phyloP scores from a whole-genome alignment of 192 early-diverging fungal genomes.

The Coemansia sp. region DNA sequence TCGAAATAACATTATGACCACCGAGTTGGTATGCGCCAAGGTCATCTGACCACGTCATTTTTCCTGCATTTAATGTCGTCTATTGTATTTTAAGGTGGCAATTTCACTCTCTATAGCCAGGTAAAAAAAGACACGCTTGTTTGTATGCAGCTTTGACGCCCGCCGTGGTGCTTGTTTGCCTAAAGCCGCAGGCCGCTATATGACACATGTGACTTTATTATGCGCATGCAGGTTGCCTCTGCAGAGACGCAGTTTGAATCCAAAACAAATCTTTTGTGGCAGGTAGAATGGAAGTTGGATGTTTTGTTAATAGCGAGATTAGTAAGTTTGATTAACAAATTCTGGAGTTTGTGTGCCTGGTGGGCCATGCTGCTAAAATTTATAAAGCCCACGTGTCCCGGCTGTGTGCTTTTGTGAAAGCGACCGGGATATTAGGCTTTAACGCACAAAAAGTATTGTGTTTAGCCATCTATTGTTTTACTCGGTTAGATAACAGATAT shows the following conservation, averaged over 20 bases:
- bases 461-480: background rate
- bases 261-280: background rate
- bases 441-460: background rate
- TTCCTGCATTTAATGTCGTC: background rate
- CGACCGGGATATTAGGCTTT: too few species aligned
- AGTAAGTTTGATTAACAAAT: too few species aligned
- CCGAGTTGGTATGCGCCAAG: background rate
- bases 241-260: background rate
- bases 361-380: too few species aligned
- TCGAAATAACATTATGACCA: background rate
- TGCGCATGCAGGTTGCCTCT: background rate
- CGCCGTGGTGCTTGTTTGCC: background rate
- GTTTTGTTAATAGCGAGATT: too few species aligned
- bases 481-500: background rate
- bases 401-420: too few species aligned
- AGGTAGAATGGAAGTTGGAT: too few species aligned
- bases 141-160: background rate
- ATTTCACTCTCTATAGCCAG: too few species aligned
- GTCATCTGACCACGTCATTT: background rate
- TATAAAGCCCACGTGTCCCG: too few species aligned
- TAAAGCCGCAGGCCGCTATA: background rate
- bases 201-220: background rate
- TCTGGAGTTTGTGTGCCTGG: too few species aligned
- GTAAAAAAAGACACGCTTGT: too few species aligned
- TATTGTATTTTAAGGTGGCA: background rate